Evolutionary conservation across 495 filamentous ascomycete species (phyloP), one percentile per base, ranked within the genome.

Genomic region (Penicillium malachiteum): DNA sequence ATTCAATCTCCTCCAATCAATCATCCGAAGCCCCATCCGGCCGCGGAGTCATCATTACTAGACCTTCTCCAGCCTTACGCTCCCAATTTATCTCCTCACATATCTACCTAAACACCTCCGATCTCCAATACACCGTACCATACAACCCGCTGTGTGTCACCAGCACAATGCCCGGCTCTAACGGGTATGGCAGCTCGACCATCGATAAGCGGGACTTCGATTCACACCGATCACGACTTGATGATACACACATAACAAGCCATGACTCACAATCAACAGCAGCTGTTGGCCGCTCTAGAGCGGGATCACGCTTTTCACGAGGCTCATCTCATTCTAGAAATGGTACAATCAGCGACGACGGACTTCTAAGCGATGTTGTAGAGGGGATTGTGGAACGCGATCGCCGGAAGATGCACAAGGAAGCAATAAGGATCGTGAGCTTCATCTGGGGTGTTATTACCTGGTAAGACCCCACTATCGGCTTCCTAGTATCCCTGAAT

Each of bases 141-240:
- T 26, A 11, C 30, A 31, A 32, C 30, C 11, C n/a, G 8, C 11
- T 16, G 11, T 26, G 1, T 26, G 21, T 26, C 21, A 26, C 21
- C 21, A 41, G 7, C 58, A 68, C 21, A 3, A 75, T 74, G 72
- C 48, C 71, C 11, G 56, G 51, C 33, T 62, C 65, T n/a, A 63
- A 65, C 49, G 59, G 64, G 48, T 67, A 63, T 39, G 13, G 38
- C 34, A 50, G 55, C 35, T 26, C 61, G 9, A 17, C 56, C 35
- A 74, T 77, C 59, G 82, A 82, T 69, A 85, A 83, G 67, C 81
- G 84, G 53, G 84, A 87, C 69, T 87, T 84, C 65, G 80, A 81
- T 55, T 68, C 71, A 7, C 69, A 79, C 63, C 75, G 81, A 16
- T 73, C 76, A 18, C 70, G 74, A 11, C 70, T 79, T 7, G 65